Base-by-base conservation (phyloP, 1,284 basidiomycete species). In the Macrocystidia cucumis region DNA sequence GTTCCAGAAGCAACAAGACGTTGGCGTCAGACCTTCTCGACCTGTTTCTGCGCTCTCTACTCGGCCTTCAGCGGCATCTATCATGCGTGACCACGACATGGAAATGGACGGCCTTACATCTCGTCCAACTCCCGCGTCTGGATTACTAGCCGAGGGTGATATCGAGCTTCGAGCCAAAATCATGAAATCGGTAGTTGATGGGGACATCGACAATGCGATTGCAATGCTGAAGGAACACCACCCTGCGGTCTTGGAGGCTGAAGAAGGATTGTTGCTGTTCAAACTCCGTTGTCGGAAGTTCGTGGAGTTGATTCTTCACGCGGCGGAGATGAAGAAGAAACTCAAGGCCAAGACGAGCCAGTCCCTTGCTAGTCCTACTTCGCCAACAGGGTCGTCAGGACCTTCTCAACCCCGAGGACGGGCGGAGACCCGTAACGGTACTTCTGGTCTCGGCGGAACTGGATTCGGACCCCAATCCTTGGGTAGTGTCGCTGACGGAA, bases 261-360 rank as follows among this genome's bases (percentile, higher is more conserved):
- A 84, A 38, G 67, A 72, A 23, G 76, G 79, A 5, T 56, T 86
- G 21, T 70, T 87, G 62, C 56, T 73, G 19, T 82, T 89, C 61
- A 85, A 83, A 53, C 56, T 90, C 45, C 72, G 79, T 17, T 88
- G 85, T 57, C 69, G 85, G 44, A 85, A 83, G 55, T 89, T 91
- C 48, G 74, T 91, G 27, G 88, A 91, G 54, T 67, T 88, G 20
- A 72, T 85, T 9, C 51, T 89, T 44, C 71, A 74, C 41, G 75
- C 82, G 5, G 69, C 74, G 9, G 81, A 80, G 40, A 61, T 81
- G 42, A 69, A 74, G 56, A 74, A 78, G 58, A 66, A 58, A 47
- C n/a, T n/a, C n/a, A 69, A 74, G 60, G 64, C 52, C 35, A 43
- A 42, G 44, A 44, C 42, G 54, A 54, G 46, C 12, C 25, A n/a